Percentiles rank a stretch among this genome's conserved stretches.
Evolutionary conservation across 2,329 filamentous ascomycete species (phyloP).

Genomic region (Penicillium sp.): DNA sequence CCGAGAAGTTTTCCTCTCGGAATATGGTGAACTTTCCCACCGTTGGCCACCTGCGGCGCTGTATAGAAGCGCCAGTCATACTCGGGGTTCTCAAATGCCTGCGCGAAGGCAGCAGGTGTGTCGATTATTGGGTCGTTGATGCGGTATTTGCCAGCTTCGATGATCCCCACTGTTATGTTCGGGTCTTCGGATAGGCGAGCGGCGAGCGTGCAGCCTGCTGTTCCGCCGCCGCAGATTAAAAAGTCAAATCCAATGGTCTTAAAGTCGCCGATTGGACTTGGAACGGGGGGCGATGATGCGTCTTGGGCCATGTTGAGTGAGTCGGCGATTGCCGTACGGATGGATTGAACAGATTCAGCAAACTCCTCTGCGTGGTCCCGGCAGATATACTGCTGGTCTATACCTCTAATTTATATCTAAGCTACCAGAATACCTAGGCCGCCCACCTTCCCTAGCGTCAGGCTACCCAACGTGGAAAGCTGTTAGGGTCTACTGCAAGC

Average conservation of each 20-base stretch:
- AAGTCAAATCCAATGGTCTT: conserved; percentile 23
- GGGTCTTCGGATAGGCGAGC: conserved; percentile 48
- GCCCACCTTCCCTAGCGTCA: too few relatives aligned
- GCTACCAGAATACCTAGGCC: too few relatives aligned
- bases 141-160: conserved; percentile 49
- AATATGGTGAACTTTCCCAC: conserved; percentile 28
- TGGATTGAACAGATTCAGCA: too few relatives aligned
- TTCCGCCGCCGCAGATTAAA: conserved; percentile 59
- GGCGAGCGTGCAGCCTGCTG: conserved; percentile 54
- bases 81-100: conserved; percentile 35
- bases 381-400: too few relatives aligned
- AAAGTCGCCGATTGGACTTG: too few relatives aligned
- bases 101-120: conserved; percentile 28
- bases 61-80: conserved; percentile 43
- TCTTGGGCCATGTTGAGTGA: too few relatives aligned
- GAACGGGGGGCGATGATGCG: too few relatives aligned
- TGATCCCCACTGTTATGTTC: conserved; percentile 46
- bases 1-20: conserved; percentile 39
- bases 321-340: too few relatives aligned
- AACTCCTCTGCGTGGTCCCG: too few relatives aligned
- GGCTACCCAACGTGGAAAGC: too few relatives aligned
- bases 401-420: too few relatives aligned
- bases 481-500: too few relatives aligned
- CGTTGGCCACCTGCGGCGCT: conserved; percentile 29
- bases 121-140: conserved; percentile 34